Conservation (phyloP, 1,284 basidiomycete genomes). For the Cerioporus squamosus region DNA sequence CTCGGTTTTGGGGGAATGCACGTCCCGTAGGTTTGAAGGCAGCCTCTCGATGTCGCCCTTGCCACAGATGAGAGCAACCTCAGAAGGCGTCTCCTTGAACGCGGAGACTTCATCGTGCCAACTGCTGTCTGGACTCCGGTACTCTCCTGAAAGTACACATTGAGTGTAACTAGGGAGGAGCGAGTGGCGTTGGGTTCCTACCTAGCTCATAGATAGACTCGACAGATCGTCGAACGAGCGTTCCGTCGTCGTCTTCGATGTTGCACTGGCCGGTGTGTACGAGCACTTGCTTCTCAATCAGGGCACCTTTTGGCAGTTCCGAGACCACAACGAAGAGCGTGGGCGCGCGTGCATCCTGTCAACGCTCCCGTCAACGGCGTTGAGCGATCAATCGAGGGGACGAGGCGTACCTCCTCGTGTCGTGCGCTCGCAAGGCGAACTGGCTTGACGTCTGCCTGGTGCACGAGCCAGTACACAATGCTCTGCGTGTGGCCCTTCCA, state of each 20-base stretch:
- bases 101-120: slow-evolving; percentile 52
- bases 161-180: not conserved
- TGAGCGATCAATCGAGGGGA: not conserved
- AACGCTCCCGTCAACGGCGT: not conserved
- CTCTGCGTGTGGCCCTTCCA: slow-evolving; percentile 68
- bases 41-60: slow-evolving; percentile 41
- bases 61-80: slow-evolving; percentile 49
- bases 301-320: slow-evolving; percentile 77
- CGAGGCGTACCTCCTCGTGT: slow-evolving; percentile 31
- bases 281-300: slow-evolving; percentile 74
- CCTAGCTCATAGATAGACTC: slow-evolving; percentile 47
- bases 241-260: slow-evolving; percentile 52
- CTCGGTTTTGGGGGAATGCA: slow-evolving; percentile 18
- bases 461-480: slow-evolving; percentile 67
- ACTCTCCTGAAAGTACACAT: not conserved
- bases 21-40: slow-evolving; percentile 21
- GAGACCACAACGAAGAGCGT: slow-evolving; percentile 72
- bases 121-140: slow-evolving; percentile 20
- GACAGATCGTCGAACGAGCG: slow-evolving; percentile 37
- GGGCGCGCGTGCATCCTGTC: slow-evolving; percentile 40
- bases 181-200: slow-evolving; percentile 24
- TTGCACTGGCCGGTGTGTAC: slow-evolving; percentile 65
- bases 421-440: slow-evolving; percentile 49
- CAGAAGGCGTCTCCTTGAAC: slow-evolving; percentile 42
- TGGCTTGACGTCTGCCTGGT: slow-evolving; percentile 42